phyloP scores from a whole-genome alignment of 2,329 filamentous ascomycete species.

The Monosporascus sp. region DNA sequence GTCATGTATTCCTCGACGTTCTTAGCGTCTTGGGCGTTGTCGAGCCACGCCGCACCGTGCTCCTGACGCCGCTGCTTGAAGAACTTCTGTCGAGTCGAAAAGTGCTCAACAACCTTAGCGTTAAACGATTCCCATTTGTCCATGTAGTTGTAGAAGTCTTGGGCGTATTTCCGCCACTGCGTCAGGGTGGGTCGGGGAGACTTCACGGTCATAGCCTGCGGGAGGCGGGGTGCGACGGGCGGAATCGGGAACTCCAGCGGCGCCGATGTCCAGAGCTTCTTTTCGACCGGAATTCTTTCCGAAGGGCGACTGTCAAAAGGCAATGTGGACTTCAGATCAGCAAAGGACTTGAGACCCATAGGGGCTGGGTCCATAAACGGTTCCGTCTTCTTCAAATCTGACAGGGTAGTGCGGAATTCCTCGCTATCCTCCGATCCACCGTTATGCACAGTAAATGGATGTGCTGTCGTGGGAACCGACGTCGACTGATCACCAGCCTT shows the following conservation, averaged over 20 bases:
- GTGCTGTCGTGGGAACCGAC: conserved; percentile 8
- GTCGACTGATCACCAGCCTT: conserved; percentile 11
- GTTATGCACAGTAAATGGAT: conserved; percentile 28
- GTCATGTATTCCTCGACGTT: conserved; percentile 51
- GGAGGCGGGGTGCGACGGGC: conserved; percentile 46
- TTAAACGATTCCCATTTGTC: conserved; percentile 47
- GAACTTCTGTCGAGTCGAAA: conserved; percentile 44
- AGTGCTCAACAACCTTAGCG: conserved; percentile 49
- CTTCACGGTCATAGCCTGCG: conserved; percentile 36
- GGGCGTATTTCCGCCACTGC: conserved; percentile 47
- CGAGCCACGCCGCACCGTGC: conserved; percentile 42
- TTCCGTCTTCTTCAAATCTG: conserved; percentile 51
- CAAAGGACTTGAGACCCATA: conserved; percentile 47
- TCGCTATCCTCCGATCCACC: conserved; percentile 52
- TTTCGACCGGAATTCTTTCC: conserved; percentile 30
- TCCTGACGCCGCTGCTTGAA: conserved; percentile 33
- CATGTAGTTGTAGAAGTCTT: conserved; percentile 51
- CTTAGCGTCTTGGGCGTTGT: conserved; percentile 30
- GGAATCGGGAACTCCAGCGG: conserved; percentile 41
- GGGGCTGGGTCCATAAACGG: conserved; percentile 42
- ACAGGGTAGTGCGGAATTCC: conserved; percentile 48
- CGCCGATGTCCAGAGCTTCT: conserved; percentile 27
- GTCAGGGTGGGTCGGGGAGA: conserved; percentile 37
- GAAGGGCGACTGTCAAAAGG: conserved; percentile 52
- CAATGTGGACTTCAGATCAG: conserved; percentile 50